Conservation (phyloP, 2,329 filamentous ascomycete genomes). For the Talaromyces sp. region DNA sequence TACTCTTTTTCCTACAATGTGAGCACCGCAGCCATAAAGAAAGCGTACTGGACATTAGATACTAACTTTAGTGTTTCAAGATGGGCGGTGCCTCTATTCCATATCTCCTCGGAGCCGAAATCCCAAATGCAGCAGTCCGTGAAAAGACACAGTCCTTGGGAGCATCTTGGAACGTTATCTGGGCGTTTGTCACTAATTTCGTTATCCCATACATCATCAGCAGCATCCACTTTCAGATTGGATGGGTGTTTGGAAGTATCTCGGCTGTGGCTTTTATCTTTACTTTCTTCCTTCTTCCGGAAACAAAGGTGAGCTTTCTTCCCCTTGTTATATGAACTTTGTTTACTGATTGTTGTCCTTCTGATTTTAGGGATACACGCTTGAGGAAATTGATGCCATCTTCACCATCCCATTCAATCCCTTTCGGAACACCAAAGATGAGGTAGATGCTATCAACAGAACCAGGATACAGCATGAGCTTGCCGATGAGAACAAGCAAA, state of each 20-base stretch:
- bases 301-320: conserved; percentile 13
- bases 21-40: neutral
- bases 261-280: conserved; percentile 22
- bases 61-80: neutral
- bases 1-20: conserved; percentile 23
- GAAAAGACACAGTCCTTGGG: conserved; percentile 27
- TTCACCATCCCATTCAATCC: conserved; percentile 1
- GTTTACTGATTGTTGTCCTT: too few species aligned
- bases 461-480: too few species aligned
- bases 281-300: conserved; percentile 25
- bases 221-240: conserved; percentile 24
- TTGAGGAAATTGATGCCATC: conserved; percentile 11
- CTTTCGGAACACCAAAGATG: neutral
- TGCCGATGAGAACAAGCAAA: neutral
- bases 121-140: conserved; percentile 25
- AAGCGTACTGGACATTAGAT: neutral
- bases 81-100: conserved; percentile 25
- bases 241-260: conserved; percentile 27
- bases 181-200: conserved; percentile 27
- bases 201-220: conserved; percentile 26
- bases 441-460: too few species aligned
- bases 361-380: neutral
- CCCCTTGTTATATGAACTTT: neutral
- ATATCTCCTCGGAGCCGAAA: conserved; percentile 25
- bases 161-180: conserved; percentile 26